Evolutionary conservation across 192 early-diverging fungal species (phyloP).

Genomic region (Chytriomyces sp.): DNA sequence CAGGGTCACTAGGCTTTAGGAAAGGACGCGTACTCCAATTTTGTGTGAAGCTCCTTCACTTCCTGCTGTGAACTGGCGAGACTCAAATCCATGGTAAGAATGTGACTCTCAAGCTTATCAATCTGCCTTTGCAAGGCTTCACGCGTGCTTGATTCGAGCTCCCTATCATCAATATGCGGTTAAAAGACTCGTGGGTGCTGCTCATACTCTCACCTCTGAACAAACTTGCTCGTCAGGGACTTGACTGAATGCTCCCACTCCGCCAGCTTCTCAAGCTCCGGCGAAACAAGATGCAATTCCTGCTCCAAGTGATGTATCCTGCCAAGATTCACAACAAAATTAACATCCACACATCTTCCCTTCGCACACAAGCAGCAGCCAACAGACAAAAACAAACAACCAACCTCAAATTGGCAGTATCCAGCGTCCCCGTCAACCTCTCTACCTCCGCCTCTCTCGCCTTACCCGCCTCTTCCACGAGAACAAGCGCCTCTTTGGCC

Average conservation of each 20-base stretch:
- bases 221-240: conserved; percentile 8
- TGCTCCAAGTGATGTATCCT: conserved; percentile 23
- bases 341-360: no score
- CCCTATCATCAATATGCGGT: not conserved
- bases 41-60: not conserved
- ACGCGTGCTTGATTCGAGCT: conserved; percentile 1
- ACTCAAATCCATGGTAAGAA: not conserved
- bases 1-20: no score
- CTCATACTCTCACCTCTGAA: not conserved
- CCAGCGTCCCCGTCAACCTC: conserved; percentile 9
- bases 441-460: not conserved
- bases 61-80: not conserved
- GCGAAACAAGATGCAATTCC: conserved; percentile 15
- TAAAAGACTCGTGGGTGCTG: not conserved
- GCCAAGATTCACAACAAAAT: not conserved
- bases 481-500: conserved; percentile 21
- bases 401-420: not conserved
- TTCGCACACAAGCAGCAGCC: not conserved
- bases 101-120: conserved; percentile 8
- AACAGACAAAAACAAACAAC: not conserved
- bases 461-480: not conserved
- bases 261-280: conserved; percentile 14
- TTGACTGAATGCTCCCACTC: conserved; percentile 3
- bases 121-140: not conserved
- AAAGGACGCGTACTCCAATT: not conserved